These are phyloP conservation scores for Sclerospora graminicola DNA, from an alignment of 352 stramenopile genomes.

Conservation along the genomic window DNA sequence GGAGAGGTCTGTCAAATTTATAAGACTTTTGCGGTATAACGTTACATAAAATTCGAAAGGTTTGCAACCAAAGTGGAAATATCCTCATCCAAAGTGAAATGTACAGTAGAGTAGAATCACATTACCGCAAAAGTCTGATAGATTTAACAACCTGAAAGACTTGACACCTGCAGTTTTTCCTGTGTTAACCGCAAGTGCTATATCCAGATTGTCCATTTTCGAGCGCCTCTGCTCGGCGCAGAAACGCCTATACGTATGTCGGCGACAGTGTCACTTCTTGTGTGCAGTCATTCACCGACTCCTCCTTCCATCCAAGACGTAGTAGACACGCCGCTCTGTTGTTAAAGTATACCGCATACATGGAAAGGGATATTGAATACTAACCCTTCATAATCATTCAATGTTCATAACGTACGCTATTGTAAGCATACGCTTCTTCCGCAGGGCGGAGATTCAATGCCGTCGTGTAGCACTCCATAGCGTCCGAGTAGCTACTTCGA, in stretches of 20 bases:
- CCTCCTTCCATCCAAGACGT: conserved; percentile 61
- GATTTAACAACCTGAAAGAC: no score
- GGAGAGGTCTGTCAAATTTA: no score
- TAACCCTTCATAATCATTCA: background rate
- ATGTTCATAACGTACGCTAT: conserved; percentile 26
- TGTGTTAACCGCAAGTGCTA: conserved; percentile 87
- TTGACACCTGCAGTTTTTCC: no score
- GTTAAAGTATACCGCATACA: conserved; percentile 79
- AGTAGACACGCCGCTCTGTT: conserved; percentile 73
- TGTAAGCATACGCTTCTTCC: conserved; percentile 73
- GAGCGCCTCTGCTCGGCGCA: conserved; percentile 87
- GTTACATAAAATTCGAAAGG: no score
- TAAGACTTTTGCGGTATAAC: no score
- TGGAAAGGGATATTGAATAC: background rate
- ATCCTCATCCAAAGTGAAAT: no score
- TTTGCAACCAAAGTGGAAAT: no score
- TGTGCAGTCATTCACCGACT: conserved; percentile 91
- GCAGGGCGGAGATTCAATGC: conserved; percentile 66
- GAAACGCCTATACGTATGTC: conserved; percentile 92
- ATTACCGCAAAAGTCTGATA: no score
- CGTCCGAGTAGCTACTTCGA: conserved; percentile 58
- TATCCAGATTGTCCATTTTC: conserved; percentile 93
- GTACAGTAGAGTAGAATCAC: no score
- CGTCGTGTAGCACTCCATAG: conserved; percentile 79
- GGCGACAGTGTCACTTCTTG: conserved; percentile 90